Conservation (phyloP, 371 early-diverging fungal species). For the Globomyces sp. region DNA sequence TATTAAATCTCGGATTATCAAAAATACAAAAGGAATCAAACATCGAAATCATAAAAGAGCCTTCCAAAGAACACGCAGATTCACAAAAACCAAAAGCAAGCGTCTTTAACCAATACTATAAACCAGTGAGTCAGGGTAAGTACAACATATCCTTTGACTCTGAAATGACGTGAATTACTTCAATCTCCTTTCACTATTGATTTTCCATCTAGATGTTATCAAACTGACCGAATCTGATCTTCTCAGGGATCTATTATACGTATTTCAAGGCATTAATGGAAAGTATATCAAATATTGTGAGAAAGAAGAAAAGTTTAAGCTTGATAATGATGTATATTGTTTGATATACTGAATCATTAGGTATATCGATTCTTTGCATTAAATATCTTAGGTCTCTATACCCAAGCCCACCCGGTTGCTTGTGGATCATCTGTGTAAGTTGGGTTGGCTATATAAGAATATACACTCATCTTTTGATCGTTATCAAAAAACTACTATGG, state of each 20-base stretch:
- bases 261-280: slow-evolving; percentile 95
- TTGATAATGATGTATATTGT: slow-evolving; percentile 43
- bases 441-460: slow-evolving; percentile 69
- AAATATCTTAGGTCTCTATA: slow-evolving; percentile 40
- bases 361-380: background rate
- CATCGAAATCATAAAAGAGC: background rate
- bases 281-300: slow-evolving; percentile 67
- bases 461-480: slow-evolving; percentile 52
- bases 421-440: slow-evolving; percentile 58
- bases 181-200: no score
- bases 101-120: slow-evolving; percentile 3
- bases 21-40: background rate
- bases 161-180: no score
- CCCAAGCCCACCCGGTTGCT: slow-evolving; percentile 60
- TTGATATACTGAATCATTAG: no score
- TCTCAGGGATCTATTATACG: slow-evolving; percentile 81
- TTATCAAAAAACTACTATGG: slow-evolving; percentile 43
- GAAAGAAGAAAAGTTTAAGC: slow-evolving; percentile 43
- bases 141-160: no score
- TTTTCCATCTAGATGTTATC: background rate
- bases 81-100: background rate
- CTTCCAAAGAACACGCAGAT: background rate
- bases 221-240: slow-evolving; percentile 58
- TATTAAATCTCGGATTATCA: background rate
- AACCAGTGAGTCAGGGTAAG: background rate